Evolutionary conservation across 768 basidiomycete species (phyloP), one percentile per base, ranked within the genome.

Genomic region (Solioccasus polychromus): DNA sequence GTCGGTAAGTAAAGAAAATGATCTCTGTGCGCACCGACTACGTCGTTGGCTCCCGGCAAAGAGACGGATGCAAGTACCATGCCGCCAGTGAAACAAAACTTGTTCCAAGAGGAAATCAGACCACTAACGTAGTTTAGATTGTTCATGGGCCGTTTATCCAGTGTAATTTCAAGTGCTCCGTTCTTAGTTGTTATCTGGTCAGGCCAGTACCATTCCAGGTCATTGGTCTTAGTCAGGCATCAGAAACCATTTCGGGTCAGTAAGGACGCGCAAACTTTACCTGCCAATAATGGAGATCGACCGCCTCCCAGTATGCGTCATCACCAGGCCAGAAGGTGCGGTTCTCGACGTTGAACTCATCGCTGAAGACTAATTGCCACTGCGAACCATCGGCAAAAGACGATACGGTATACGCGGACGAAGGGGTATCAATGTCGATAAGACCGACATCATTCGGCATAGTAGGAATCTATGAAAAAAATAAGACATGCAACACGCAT

Each of bases 1-100:
- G 4, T 20, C 19, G 9, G 34, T 11, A 36, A 17, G 19, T 8
- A 48, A 25, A 24, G 17, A 26, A 10, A 38, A 5, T 7, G 44
- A 25, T 26, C 18, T 24, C 17, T 23, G 19, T 43, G 35, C 68
- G 22, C 28, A 46, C 76, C 78, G 19, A 55, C 68, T 26, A 91
- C 68, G 18, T 58, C 14, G 51, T 82, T 80, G 54, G 73, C 78
- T 0, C 89, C 89, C 8, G 89, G 89, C 37, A 92, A 68, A 22
- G 70, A 72, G n/a, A 87, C 81, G 28, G 79, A 77, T 3, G 75
- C 68, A 53, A 88, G 82, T 41, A 93, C 71, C 46, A 89, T 72
- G 31, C 93, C 93, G 29, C 89, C 91, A 24, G 90, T 90, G 68
- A 95, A 93, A 69, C 91, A 97, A 52, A 98, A 88, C 66, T 95